Evolutionary conservation across 179 eudicot species (phyloP), one percentile per base, ranked within the genome.

Genomic region (Silene noctiflora): DNA sequence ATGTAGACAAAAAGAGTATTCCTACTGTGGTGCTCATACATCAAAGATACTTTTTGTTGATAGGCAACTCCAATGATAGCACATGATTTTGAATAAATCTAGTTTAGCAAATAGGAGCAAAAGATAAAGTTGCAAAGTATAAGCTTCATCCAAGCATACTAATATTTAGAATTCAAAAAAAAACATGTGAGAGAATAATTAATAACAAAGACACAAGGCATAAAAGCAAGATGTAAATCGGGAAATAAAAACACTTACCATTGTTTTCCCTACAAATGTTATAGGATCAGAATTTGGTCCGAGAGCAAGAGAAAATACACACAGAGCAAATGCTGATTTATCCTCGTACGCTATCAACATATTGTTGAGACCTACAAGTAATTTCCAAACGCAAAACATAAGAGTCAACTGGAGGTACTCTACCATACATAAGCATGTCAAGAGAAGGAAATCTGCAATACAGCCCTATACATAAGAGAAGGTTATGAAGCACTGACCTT

Each of bases 311-410:
- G 97, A 92, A 83, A 92, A 94, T 21, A 89, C 87, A 79, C 98
- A 94, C 72, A 94, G 58, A 39, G 98, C 93, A 85, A 85, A 94
- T 25, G 98, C 97, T 25, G 98, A 94, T 84, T 90, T 94, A 83
- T 94, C 98, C 67, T 90, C 94, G 78, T 92, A 94, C 61, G 97
- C 97, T 94, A 67, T 83, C 82, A 94, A 78, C 75, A 94, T 61
- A 82, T 94, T 94, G 80, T 94, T 92, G 39, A 94, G 87, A 79
- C 98, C 98, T 92, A 63, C 46, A 64, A 68, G 66, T 77, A 27
- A 74, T 72, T 25, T 25, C 22, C 39, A 64, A 20, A 10, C 14
- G 13, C 56, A 65, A 17, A 44, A 44, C 35, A 55, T 58, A 55
- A 12, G 67, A 14, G 56, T 77, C 16, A 78, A 42, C 46, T 17